A percentile compares a stretch with the other conserved stretches of the same genome.
phyloP scores from a whole-genome alignment of 2,329 filamentous ascomycete genomes.

The Claviceps sp. region DNA sequence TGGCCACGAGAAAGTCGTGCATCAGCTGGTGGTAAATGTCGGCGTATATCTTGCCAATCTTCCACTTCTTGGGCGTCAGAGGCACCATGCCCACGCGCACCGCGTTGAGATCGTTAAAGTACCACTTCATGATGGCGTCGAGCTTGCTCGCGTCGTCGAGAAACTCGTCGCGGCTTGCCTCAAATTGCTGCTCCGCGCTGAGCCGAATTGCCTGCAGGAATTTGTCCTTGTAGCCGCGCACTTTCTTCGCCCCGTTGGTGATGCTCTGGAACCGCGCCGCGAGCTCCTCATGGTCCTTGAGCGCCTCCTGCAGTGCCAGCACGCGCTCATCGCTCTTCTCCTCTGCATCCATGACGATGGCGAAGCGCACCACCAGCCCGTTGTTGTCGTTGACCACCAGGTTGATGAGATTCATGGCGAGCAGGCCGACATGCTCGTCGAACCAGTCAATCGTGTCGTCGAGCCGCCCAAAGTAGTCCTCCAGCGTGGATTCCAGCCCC shows the following conservation, averaged over 20 bases:
- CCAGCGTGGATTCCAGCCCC: conserved; percentile 66
- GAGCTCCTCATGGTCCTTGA: conserved; percentile 91
- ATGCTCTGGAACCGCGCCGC: conserved; percentile 90
- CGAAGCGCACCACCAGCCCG: conserved; percentile 79
- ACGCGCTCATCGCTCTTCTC: conserved; percentile 93
- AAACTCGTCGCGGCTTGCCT: conserved; percentile 59
- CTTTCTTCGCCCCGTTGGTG: conserved; percentile 79
- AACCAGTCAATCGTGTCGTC: conserved; percentile 89
- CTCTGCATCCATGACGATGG: conserved; percentile 85
- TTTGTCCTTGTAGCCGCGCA: conserved; percentile 93
- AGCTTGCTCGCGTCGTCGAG: conserved; percentile 69
- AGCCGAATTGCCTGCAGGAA: conserved; percentile 70
- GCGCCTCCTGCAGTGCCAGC: conserved; percentile 79
- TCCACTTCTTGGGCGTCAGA: conserved; percentile 93
- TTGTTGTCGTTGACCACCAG: conserved; percentile 78
- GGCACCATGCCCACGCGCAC: conserved; percentile 86
- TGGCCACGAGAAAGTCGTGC: conserved; percentile 79
- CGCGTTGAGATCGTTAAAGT: conserved; percentile 92
- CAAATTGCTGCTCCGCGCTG: conserved; percentile 62
- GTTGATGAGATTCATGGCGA: conserved; percentile 81
- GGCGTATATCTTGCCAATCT: conserved; percentile 79
- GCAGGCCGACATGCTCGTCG: conserved; percentile 80
- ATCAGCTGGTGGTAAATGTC: conserved; percentile 87
- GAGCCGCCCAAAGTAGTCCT: conserved; percentile 78
- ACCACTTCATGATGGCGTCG: conserved; percentile 88